Evolutionary conservation across 805 yeast genomes (phyloP), one percentile per base, ranked within the genome.

Genomic region (Saccharomycopsis babjevae): DNA sequence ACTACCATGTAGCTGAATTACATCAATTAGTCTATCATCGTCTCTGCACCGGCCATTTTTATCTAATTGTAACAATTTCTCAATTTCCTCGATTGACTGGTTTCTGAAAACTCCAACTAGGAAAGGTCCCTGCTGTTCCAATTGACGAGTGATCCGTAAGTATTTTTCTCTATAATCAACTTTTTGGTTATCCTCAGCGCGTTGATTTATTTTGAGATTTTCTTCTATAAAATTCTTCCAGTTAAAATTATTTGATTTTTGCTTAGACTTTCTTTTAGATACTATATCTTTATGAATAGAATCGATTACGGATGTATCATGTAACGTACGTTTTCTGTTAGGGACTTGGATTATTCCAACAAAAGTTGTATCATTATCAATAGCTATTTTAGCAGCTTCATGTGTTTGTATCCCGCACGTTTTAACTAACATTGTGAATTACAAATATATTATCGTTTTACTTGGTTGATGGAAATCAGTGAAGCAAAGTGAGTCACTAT

Each of bases 281-380:
- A 57, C 1, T 83, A 74, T 8, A 88, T 83, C 28, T 70, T 68
- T 54, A 63, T 66, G 0, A 90, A 92, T 1, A 70, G 70, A 18
- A 22, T 46, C 25, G 28, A 46, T 46, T 46, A 46, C 13, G 2
- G 32, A n/a, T 0, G 66, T 73, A 0, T 69, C 68, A 32, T 76
- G 75, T 1, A 90, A 80, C 0, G 97, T 89, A 59, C 99, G 79
- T 43, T 81, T 79, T 61, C 96, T 75, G 25, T 80, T 80, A 0
- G 97, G 98, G 1, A 91, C 98, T 69, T 94, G 71, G 34, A 94
- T 94, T 66, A 89, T 82, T 1, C 99, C 99, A 1, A 93, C 67
- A 50, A 89, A 71, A 65, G 87, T 82, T 0, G 97, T 92, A 0
- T 96, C 96, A 6, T 76, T 64, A 0, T 79, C 81, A 0, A 91